phyloP scores from a whole-genome alignment of 1,139 yeast genomes.

The Magnusiomyces sp. region DNA sequence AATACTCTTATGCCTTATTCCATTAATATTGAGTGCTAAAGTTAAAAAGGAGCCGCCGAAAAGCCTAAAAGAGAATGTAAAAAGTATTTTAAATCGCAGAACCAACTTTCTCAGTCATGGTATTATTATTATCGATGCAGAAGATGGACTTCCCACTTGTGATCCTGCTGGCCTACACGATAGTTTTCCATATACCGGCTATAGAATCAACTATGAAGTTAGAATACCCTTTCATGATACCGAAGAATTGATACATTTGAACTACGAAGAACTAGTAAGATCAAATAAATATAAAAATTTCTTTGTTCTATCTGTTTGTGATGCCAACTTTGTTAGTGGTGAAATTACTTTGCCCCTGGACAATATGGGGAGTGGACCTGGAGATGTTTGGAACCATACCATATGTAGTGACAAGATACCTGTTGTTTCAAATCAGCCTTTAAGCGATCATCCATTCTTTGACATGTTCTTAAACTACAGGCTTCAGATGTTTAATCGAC shows the following conservation, averaged over 20 bases:
- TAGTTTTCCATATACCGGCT: neutral
- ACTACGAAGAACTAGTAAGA: neutral
- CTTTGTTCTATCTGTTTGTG: conserved; percentile 2
- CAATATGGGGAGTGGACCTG: neutral
- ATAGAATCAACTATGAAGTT: neutral
- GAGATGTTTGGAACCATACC: conserved; percentile 3
- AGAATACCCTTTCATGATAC: neutral
- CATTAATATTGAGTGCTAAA: no score
- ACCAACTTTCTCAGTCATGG: neutral
- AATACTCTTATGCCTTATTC: no score
- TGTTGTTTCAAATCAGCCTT: neutral
- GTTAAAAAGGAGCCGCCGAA: no score
- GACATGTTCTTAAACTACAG: conserved; percentile 3
- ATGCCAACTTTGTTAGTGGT: conserved; percentile 1
- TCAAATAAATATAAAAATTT: neutral
- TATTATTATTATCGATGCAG: neutral
- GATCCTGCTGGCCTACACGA: neutral
- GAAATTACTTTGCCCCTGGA: neutral
- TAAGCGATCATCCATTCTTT: neutral
- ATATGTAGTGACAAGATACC: conserved; percentile 4
- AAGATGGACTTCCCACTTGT: conserved; percentile 1
- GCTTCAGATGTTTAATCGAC: neutral
- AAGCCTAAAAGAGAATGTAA: no score
- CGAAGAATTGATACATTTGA: neutral
- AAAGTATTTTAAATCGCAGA: no score